phyloP scores from a whole-genome alignment of 2,329 filamentous ascomycete genomes.

The Ophiostoma tasmaniense region DNA sequence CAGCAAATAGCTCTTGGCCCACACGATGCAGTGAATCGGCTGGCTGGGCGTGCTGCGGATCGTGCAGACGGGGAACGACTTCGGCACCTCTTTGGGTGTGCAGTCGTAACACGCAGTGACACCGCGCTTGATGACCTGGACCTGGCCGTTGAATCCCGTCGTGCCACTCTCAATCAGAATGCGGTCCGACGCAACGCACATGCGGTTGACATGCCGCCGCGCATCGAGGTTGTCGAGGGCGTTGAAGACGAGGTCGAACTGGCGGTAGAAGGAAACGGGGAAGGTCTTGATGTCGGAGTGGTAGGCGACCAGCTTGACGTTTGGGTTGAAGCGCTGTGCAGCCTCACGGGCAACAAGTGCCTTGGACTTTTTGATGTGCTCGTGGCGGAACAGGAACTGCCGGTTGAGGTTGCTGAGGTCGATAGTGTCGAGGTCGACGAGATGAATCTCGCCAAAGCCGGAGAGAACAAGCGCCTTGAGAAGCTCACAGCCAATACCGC shows the following conservation, averaged over 20 bases:
- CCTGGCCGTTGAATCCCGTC: conserved; percentile 94
- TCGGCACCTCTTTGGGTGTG: conserved; percentile 78
- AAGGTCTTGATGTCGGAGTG: conserved; percentile 97
- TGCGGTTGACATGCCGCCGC: conserved; percentile 87
- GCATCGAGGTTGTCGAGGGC: conserved; percentile 94
- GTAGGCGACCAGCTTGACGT: conserved; percentile 75
- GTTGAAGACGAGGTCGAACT: conserved; percentile 86
- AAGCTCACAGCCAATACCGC: conserved; percentile 94
- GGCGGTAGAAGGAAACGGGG: conserved; percentile 77
- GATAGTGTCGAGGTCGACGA: conserved; percentile 96
- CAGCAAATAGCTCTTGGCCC: conserved; percentile 93
- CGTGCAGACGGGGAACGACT: conserved; percentile 91
- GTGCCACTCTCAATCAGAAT: conserved; percentile 94
- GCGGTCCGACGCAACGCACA: conserved; percentile 87
- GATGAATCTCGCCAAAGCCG: conserved; percentile 86
- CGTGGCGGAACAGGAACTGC: conserved; percentile 91
- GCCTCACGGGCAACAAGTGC: conserved; percentile 69
- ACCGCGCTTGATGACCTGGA: conserved; percentile 91
- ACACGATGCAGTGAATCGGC: conserved; percentile 97
- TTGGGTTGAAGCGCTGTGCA: conserved; percentile 81
- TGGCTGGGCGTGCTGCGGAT: conserved; percentile 94
- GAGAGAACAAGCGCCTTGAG: conserved; percentile 91
- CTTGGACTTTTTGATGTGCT: conserved; percentile 97
- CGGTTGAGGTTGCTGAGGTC: conserved; percentile 96
- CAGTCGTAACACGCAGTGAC: conserved; percentile 96